These are phyloP conservation scores for Scheffersomyces segobiensis DNA, from an alignment of 1,139 yeast species.

Conservation along the genomic window DNA sequence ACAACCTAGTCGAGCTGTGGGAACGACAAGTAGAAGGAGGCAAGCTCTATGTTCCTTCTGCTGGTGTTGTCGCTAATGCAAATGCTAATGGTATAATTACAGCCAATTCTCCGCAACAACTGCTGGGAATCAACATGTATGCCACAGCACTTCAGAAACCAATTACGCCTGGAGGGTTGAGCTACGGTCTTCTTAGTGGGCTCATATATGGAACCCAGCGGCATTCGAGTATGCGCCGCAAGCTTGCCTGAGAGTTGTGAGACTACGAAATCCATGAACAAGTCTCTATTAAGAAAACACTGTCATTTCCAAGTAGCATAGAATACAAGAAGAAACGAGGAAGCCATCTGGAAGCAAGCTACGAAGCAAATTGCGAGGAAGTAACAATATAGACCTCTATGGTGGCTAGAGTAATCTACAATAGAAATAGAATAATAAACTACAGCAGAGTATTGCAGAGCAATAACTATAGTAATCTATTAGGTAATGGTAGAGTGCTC, in stretches of 20 bases:
- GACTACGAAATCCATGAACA: background rate
- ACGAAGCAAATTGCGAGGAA: background rate
- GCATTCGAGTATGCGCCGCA: background rate
- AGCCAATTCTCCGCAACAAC: background rate
- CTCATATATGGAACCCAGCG: background rate
- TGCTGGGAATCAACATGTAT: background rate
- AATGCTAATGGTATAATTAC: too few species aligned
- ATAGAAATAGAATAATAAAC: too few species aligned
- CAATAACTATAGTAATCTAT: too few species aligned
- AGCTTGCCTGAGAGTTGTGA: background rate
- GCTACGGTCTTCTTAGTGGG: background rate
- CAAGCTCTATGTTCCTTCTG: conserved; percentile 14
- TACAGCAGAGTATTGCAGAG: too few species aligned
- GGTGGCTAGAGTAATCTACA: too few species aligned
- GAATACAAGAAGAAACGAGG: too few species aligned
- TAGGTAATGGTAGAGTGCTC: too few species aligned
- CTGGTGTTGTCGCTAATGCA: conserved; percentile 2
- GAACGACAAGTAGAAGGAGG: conserved; percentile 25
- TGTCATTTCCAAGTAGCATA: background rate
- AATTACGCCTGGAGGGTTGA: conserved; percentile 5
- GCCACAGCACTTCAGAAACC: conserved; percentile 5
- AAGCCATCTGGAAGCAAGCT: background rate
- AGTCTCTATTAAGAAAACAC: too few species aligned
- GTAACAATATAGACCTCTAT: too few species aligned
- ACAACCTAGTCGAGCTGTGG: conserved; percentile 20